Percentiles rank a stretch among this genome's conserved stretches.
Evolutionary conservation across 2,329 filamentous ascomycete species (phyloP).

Genomic region (Laburnicola sp.): DNA sequence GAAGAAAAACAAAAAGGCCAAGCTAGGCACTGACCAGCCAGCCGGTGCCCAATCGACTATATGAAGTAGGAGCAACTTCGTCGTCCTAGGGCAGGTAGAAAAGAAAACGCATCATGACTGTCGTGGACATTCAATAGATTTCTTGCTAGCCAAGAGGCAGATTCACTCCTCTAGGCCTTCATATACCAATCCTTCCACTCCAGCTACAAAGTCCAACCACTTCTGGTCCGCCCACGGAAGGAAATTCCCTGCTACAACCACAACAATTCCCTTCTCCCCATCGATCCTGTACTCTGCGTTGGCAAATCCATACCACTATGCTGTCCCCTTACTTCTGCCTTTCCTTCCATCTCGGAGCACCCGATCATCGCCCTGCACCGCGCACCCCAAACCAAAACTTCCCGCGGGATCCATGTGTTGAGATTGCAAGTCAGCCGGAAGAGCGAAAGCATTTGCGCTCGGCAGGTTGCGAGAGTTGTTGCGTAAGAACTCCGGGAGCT

Average conservation of each 20-base stretch:
- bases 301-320: conserved; percentile 33
- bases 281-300: conserved; percentile 32
- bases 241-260: conserved; percentile 24
- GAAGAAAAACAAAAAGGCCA: conserved; percentile 37
- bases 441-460: conserved; percentile 51
- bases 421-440: conserved; percentile 51
- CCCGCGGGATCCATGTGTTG: conserved; percentile 52
- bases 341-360: conserved; percentile 27
- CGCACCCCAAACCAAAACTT: conserved; percentile 46
- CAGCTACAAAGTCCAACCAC: conserved; percentile 29
- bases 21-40: conserved; percentile 15
- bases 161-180: conserved; percentile 12
- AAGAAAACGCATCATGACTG: too few species aligned
- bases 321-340: conserved; percentile 24
- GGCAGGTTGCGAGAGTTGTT: conserved; percentile 16
- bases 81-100: too few species aligned
- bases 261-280: conserved; percentile 23
- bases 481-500: conserved; percentile 18
- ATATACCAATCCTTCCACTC: conserved; percentile 26
- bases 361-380: conserved; percentile 53
- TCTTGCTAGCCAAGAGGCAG: too few species aligned
- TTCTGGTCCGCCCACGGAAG: conserved; percentile 26
- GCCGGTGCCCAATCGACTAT: neutral
- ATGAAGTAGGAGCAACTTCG: neutral
- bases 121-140: too few species aligned